phyloP scores from a whole-genome alignment of 768 basidiomycete species.

The Lentinula aciculospora region DNA sequence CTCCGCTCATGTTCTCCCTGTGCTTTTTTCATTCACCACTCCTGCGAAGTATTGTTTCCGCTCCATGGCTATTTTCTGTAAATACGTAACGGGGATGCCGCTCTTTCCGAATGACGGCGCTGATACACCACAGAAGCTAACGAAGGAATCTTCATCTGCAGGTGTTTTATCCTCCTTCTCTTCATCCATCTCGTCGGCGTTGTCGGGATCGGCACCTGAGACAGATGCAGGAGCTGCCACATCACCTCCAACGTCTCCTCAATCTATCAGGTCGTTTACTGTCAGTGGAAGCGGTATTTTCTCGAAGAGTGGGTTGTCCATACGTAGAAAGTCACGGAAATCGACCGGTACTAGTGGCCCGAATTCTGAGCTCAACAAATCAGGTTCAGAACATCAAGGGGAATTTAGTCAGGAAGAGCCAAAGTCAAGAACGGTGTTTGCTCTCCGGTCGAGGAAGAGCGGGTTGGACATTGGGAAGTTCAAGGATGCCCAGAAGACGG shows the following conservation, averaged over 20 bases:
- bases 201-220: background rate
- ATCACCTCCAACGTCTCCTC: background rate
- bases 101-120: constrained; percentile 1
- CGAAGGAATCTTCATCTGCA: background rate
- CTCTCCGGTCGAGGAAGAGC: background rate
- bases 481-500: background rate
- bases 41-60: constrained; percentile 79
- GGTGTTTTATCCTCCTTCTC: constrained; percentile 3
- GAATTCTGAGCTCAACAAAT: background rate
- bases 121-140: constrained; percentile 12
- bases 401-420: background rate
- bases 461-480: background rate
- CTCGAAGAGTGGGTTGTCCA: background rate
- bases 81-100: constrained; percentile 53
- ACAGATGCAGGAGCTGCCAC: constrained; percentile 9
- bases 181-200: background rate
- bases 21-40: constrained; percentile 71
- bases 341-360: background rate
- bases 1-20: constrained; percentile 66
- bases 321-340: background rate
- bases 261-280: background rate
- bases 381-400: background rate
- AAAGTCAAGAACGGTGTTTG: background rate
- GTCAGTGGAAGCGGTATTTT: background rate
- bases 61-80: constrained; percentile 67